A percentile compares a stretch with the other conserved stretches of the same genome.
phyloP scores from a whole-genome alignment of 2,329 filamentous ascomycete species.

The Diaporthe sp. region DNA sequence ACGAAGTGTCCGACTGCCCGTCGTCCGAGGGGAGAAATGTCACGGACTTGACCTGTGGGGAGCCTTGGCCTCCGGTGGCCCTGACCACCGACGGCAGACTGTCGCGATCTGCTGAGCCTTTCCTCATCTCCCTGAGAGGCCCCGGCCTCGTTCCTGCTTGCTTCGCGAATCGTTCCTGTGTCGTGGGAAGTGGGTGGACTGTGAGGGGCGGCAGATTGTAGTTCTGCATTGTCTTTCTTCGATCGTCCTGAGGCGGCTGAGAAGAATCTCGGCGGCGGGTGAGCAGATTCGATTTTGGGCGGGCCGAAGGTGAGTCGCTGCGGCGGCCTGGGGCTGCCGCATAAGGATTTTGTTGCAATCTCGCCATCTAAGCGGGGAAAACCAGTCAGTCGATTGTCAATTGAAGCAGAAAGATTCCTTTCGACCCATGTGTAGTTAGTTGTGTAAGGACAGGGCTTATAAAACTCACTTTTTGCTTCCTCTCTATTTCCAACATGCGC shows the following conservation, averaged over 20 bases:
- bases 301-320: constrained; percentile 38
- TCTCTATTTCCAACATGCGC: constrained; percentile 71
- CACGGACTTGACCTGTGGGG: constrained; percentile 53
- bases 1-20: constrained; percentile 57
- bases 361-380: constrained; percentile 45
- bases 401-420: constrained; percentile 27
- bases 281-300: constrained; percentile 33
- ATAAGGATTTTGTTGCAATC: constrained; percentile 41
- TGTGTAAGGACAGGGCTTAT: constrained; percentile 5
- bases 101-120: constrained; percentile 35
- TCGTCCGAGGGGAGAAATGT: constrained; percentile 53
- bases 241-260: constrained; percentile 31
- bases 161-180: constrained; percentile 8
- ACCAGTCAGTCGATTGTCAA: constrained; percentile 32
- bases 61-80: constrained; percentile 33
- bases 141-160: constrained; percentile 11
- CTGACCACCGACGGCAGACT: constrained; percentile 34
- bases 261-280: constrained; percentile 38
- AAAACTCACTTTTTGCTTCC: constrained; percentile 65
- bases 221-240: background rate
- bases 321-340: constrained; percentile 32
- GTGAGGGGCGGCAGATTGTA: constrained; percentile 31
- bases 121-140: constrained; percentile 42
- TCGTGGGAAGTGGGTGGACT: constrained; percentile 17
- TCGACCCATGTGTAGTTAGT: constrained; percentile 13